Evolutionary conservation across 202 grass and related monocot genomes (phyloP).

Genomic region (Carex arenaria): DNA sequence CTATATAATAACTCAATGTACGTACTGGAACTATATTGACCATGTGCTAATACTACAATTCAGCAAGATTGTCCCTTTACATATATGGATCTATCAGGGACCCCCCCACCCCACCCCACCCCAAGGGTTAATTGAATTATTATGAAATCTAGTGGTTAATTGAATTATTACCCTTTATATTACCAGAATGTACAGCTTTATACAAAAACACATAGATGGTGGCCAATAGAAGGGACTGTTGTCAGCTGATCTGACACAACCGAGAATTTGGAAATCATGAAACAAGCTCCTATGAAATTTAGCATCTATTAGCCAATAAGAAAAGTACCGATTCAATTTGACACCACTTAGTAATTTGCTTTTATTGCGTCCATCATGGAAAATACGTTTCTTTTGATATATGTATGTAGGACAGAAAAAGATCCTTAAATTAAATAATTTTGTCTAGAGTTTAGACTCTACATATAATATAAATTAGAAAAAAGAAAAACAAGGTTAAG

Average conservation of each 20-base stretch:
- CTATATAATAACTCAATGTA: not conserved
- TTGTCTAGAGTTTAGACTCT: slow-evolving; percentile 12
- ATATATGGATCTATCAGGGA: not conserved
- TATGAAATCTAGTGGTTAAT: not conserved
- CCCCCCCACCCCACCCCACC: too few relatives aligned
- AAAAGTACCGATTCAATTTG: slow-evolving; percentile 3
- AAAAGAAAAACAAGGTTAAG: not conserved
- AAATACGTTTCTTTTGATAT: not conserved
- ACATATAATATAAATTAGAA: not conserved
- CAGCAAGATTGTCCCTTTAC: slow-evolving; percentile 3
- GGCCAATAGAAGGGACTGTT: not conserved
- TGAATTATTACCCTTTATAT: not conserved
- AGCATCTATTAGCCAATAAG: not conserved
- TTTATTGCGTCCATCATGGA: not conserved
- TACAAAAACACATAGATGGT: not conserved
- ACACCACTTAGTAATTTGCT: not conserved
- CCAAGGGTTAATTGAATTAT: not conserved
- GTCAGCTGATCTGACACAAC: not conserved
- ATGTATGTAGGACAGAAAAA: not conserved
- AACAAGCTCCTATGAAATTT: not conserved
- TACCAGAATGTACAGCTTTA: not conserved
- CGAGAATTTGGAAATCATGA: not conserved
- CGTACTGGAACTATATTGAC: slow-evolving; percentile 21
- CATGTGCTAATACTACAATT: slow-evolving; percentile 17
- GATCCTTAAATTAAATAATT: not conserved